phyloP scores from a whole-genome alignment of 495 filamentous ascomycete species.

The Aspergillus taichungensis region DNA sequence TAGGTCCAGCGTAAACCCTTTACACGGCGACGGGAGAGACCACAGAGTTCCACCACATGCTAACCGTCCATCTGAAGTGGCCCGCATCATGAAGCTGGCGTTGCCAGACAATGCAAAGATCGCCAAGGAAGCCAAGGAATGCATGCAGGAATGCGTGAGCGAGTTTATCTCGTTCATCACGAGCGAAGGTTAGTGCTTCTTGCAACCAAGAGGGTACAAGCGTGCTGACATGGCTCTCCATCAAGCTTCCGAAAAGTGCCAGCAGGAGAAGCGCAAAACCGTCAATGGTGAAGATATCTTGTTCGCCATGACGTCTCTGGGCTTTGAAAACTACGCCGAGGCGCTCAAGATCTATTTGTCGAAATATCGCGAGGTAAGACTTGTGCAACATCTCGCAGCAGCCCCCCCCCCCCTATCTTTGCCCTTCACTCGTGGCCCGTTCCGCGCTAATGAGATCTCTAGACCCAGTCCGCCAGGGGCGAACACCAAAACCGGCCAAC shows the following conservation, averaged over 20 bases:
- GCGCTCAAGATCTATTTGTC: slow-evolving; percentile 96
- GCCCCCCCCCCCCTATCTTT: slow-evolving; percentile 12
- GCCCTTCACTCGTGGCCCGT: neutral
- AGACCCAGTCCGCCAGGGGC: slow-evolving; percentile 70
- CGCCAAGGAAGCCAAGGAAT: slow-evolving; percentile 98
- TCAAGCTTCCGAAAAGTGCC: slow-evolving; percentile 95
- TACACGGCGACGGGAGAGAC: neutral
- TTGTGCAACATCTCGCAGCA: slow-evolving; percentile 13
- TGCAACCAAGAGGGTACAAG: no score
- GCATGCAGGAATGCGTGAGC: slow-evolving; percentile 99
- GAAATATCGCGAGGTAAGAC: slow-evolving; percentile 93
- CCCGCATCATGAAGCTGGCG: slow-evolving; percentile 97
- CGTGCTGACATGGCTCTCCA: slow-evolving; percentile 4
- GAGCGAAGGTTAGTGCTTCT: slow-evolving; percentile 65
- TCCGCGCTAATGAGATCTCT: slow-evolving; percentile 12
- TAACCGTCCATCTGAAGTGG: slow-evolving; percentile 93
- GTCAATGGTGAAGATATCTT: slow-evolving; percentile 98
- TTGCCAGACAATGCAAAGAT: slow-evolving; percentile 98
- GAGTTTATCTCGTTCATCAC: slow-evolving; percentile 99
- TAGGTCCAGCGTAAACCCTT: no score
- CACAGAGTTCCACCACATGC: slow-evolving; percentile 27
- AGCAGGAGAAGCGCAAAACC: slow-evolving; percentile 98
- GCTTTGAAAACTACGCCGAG: slow-evolving; percentile 98
- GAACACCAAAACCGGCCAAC: slow-evolving; percentile 63
- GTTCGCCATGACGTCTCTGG: slow-evolving; percentile 97